Evolutionary conservation across 2,329 filamentous ascomycete species (phyloP).

Genomic region (Epichloe bromicola): DNA sequence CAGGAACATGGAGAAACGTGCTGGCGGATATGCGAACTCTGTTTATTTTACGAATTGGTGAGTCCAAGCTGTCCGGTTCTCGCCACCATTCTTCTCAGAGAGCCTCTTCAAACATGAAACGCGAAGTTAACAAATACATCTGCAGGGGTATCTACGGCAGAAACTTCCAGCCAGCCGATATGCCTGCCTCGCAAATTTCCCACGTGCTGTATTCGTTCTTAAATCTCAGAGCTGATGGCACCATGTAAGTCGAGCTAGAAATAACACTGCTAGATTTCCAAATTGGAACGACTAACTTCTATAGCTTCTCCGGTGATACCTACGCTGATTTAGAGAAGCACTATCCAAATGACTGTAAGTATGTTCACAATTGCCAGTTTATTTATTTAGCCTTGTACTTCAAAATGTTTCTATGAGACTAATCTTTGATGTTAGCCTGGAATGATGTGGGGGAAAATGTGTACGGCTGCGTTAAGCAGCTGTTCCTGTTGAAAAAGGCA

Average conservation of each 20-base stretch:
- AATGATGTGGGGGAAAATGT: constrained; percentile 55
- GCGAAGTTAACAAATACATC: not conserved
- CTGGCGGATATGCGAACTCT: constrained; percentile 20
- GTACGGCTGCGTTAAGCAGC: constrained; percentile 71
- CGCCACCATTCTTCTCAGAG: not conserved
- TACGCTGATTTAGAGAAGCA: constrained; percentile 64
- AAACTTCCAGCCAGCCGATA: constrained; percentile 57
- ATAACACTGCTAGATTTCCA: not conserved
- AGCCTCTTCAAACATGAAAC: not conserved
- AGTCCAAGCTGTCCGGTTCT: constrained; percentile 1
- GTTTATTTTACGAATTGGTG: constrained; percentile 39
- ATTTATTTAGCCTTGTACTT: not conserved
- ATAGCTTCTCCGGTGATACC: constrained; percentile 48
- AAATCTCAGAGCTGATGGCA: constrained; percentile 57
- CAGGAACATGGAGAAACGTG: constrained; percentile 9
- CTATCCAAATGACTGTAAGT: constrained; percentile 50
- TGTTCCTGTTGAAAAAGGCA: constrained; percentile 63
- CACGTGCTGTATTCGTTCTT: constrained; percentile 75
- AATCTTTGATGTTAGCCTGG: constrained; percentile 28
- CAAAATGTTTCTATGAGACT: not conserved
- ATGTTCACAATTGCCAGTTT: no score
- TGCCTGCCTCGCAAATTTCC: constrained; percentile 57
- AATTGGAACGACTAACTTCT: not conserved
- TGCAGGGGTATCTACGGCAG: constrained; percentile 60
- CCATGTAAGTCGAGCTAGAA: constrained; percentile 41